Base-by-base conservation (phyloP, 2,329 filamentous ascomycete species). In the Colletotrichum acutatum region DNA sequence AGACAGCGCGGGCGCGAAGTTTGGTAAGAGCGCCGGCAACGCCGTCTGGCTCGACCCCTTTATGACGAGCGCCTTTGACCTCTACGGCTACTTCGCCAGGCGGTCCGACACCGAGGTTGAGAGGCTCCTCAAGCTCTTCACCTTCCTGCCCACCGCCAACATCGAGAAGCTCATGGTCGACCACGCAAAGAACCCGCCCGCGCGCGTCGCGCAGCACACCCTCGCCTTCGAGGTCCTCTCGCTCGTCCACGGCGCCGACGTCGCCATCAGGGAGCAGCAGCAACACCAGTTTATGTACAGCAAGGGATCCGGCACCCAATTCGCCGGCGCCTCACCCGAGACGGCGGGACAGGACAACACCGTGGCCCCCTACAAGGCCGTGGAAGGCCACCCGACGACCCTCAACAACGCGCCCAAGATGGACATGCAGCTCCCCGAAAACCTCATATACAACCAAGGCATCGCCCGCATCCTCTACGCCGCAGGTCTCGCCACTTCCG, bases 21-120 rank as follows among this genome's bases (percentile, higher is more conserved):
- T 98, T 77, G 97, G 97, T 64, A 99, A 99, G 85, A 97, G 92
- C 75, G 93, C 95, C 2, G 96, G 95, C 30, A 98, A 98, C 81
- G 95, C 96, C 2, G 84, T 99, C 46, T 99, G 97, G 97, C 89
- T 99, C 3, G 95, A 98, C 81, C 87, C 88, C 66, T 91, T 92
- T 77, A 90, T 95, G 89, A 97, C 96, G 1, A 91, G 89, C 34
- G 86, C 91, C 0, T 98, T 96, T 78, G 95, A 98, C 71, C 87
- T 98, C 1, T 98, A 98, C 81, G 87, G 95, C 80, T 98, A 96
- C 85, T 97, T 98, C 78, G 87, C 98, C 75, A 90, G 94, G 63
- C 92, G 93, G 0, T 87, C 95, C 0, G 97, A 99, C 79, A 89
- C 89, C 11, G 93, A 97, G 66, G 91, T 98, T 4, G 93, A 95